Evolutionary conservation across 1,284 basidiomycete genomes (phyloP), one percentile per base, ranked within the genome.

Genomic region (Spongiforma sp.): DNA sequence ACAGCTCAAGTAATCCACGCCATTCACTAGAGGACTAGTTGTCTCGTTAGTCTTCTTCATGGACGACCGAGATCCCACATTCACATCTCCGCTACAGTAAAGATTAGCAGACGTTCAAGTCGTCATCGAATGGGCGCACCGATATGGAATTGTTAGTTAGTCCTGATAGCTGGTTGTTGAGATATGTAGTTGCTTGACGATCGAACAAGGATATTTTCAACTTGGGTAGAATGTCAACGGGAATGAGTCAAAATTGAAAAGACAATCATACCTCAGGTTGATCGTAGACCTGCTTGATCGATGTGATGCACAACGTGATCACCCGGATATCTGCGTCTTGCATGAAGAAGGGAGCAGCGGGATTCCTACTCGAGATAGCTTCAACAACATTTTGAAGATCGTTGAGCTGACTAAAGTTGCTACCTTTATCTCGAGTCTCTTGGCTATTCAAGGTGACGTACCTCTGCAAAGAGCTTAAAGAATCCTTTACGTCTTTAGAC

Each of bases 291-390:
- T 17, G 32, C 26, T 32, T 67, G n/a, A 71, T 62, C 21, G 64
- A 69, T 34, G 41, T 2, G 8, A 55, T 60, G 54, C 62, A 71
- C 0, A 60, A 41, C 1, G 26, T 58, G 15, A 73, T 55, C 5
- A 60, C 55, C 11, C 46, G n/a, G 15, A 71, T 26, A 36, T 73
- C 69, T 4, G 50, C 54, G 1, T 71, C 71, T 24, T 62, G 48
- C 5, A 71, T 30, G 14, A 73, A 11, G 36, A 69, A 65, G 15
- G 71, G 62, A 32, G 58, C 7, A 12, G 53, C 3, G 53, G 11
- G 14, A 4, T 10, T 11, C 37, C 65, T 68, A 19, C 43, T 52
- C n/a, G 57, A 62, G 17, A 67, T 65, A 15, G 28, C 59, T 24
- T 19, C 43, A 39, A 71, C 63, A 5, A 62, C 30, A 5, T n/a